Base-by-base conservation (phyloP, 768 basidiomycete genomes). In the Leucogyrophana mollusca region DNA sequence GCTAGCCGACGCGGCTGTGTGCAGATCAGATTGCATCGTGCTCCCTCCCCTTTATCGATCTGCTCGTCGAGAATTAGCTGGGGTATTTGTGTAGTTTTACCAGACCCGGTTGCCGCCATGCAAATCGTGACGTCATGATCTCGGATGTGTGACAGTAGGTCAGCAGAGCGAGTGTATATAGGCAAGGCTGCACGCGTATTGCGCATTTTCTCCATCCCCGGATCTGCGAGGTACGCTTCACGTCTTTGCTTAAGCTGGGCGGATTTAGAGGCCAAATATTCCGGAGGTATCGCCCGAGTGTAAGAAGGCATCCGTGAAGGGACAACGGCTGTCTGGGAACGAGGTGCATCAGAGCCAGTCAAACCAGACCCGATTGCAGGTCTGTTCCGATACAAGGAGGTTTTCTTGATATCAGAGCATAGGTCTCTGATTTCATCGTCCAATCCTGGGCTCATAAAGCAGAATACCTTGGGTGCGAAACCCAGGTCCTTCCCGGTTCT, bases 21-120 rank as follows among this genome's bases (percentile, higher is more conserved):
- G 60, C 93, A 96, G 21, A 96, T 71, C 53, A 97, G 78, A 60
- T 96, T 95, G 68, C 92, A 95, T 40, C 71, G 66, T 1, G 90
- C 83, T 13, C 94, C 94, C 45, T 89, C 73, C n/a, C 83, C 89
- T 13, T 74, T 70, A 14, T 83, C 73, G 47, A 93, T 93, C 58
- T 77, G 85, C 34, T 87, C 78, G 56, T 97, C 94, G 40, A 97
- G 75, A 52, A 96, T 83, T 38, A 96, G 75, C 63, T 96, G 94
- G 4, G 94, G 94, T 20, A 96, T 80, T 64, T 97, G 94, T 0
- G 94, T 96, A 6, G 92, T 95, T 71, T 96, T 96, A 1, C 94
- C 92, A 1, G 90, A 93, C 27, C 92, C 91, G 2, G 93, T 93
- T 6, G 87, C 81, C 38, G 91, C 91, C 85, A 92, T 87, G 54